These are phyloP conservation scores for Ascochyta lentis DNA, from an alignment of 2,329 filamentous ascomycete species.

Conservation along the genomic window DNA sequence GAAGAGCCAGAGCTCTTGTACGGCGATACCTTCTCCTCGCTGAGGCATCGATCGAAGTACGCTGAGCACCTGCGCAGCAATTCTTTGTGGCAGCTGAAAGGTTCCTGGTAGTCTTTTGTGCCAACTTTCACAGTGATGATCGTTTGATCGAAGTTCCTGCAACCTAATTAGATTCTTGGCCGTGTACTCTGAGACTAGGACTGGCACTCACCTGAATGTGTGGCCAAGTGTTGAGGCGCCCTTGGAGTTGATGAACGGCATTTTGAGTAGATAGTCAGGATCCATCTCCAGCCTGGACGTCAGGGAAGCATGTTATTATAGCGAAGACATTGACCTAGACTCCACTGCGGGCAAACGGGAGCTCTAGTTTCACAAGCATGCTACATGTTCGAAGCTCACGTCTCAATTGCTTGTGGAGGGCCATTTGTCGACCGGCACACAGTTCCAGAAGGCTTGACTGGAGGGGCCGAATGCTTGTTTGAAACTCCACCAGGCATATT, in stretches of 20 bases:
- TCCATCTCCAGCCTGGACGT: slow-evolving; percentile 30
- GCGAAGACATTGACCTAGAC: neutral
- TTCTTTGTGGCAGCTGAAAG: slow-evolving; percentile 46
- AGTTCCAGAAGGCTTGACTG: slow-evolving; percentile 12
- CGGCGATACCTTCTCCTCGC: slow-evolving; percentile 39
- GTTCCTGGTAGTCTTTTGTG: slow-evolving; percentile 38
- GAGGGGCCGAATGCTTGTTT: slow-evolving; percentile 13
- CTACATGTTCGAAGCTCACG: slow-evolving; percentile 17
- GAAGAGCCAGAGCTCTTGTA: slow-evolving; percentile 37
- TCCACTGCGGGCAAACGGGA: slow-evolving; percentile 7
- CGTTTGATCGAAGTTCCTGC: slow-evolving; percentile 46
- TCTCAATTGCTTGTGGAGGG: slow-evolving; percentile 12
- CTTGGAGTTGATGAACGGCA: slow-evolving; percentile 45
- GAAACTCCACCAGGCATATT: slow-evolving; percentile 4
- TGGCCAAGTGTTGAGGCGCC: slow-evolving; percentile 43
- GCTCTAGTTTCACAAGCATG: slow-evolving; percentile 40
- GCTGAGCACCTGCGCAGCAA: slow-evolving; percentile 43
- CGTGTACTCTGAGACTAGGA: neutral
- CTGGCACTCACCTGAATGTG: slow-evolving; percentile 38
- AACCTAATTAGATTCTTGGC: slow-evolving; percentile 21
- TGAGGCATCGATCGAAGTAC: slow-evolving; percentile 42
- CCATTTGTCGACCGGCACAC: neutral
- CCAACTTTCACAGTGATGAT: slow-evolving; percentile 47
- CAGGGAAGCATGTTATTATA: slow-evolving; percentile 12
- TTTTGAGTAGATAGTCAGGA: slow-evolving; percentile 46